Evolutionary conservation across 2,329 filamentous ascomycete species (phyloP), one percentile per base, ranked within the genome.

Genomic region (Xylariales sp.): DNA sequence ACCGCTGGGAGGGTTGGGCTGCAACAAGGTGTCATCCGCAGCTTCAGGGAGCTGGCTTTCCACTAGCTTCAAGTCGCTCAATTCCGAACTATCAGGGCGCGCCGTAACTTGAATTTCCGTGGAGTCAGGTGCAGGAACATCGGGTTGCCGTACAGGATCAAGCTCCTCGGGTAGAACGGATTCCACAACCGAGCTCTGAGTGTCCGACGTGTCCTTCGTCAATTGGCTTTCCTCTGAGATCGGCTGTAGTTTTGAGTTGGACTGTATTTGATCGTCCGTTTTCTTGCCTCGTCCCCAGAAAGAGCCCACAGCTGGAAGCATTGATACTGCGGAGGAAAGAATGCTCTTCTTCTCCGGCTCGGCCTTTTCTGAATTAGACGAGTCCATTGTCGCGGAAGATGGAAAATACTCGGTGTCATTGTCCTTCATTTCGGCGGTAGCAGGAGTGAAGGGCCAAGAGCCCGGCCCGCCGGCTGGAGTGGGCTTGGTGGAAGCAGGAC

Each of bases 1-100:
- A 55, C 49, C 50, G 51, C 52, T 33, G 34, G 40, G 38, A 47
- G 37, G 15, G 39, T 52, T 46, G 45, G 46, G 47, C 39, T 50
- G 45, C 49, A 44, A 40, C 20, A 31, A 28, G 36, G 42, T 42
- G 46, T 52, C 47, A 45, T 49, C 49, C 45, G 50, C 48, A 39
- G 51, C 40, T 25, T 9, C 28, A 32, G 38, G 40, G 27, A 43
- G 40, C 35, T 36, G 18, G 22, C 19, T 20, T 10, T 45, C 46
- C 20, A 45, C 38, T 39, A 40, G 38, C 43, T 50, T 48, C 19
- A 43, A 41, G 25, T 35, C 31, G 36, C 45, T 47, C 35, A 34
- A 22, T 40, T 44, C 44, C 43, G 44, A 40, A 16, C 36, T 44
- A 35, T 38, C 39, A 32, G 45, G 27, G 36, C 15, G 31, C n/a